These are phyloP conservation scores for Fusarium annulatum DNA, from an alignment of 2,329 filamentous ascomycete species.

Conservation along the genomic window DNA sequence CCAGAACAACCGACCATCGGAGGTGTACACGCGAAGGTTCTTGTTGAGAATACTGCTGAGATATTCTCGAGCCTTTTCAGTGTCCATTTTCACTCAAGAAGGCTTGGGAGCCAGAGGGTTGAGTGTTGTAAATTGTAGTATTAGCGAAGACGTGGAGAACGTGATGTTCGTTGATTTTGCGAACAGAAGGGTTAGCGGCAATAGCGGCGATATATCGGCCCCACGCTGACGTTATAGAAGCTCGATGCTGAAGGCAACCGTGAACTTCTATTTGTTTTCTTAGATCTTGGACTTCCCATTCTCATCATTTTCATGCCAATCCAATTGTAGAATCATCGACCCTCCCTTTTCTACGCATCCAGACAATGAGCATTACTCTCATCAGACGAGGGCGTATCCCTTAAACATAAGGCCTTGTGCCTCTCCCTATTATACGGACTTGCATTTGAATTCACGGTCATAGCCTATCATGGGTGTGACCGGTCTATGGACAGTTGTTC, in stretches of 20 bases:
- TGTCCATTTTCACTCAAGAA: slow-evolving; percentile 54
- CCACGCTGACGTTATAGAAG: slow-evolving; percentile 43
- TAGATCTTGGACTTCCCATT: background rate
- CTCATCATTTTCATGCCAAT: background rate
- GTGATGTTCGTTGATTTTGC: slow-evolving; percentile 16
- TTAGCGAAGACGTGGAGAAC: slow-evolving; percentile 8
- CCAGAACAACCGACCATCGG: slow-evolving; percentile 87
- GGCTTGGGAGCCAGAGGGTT: background rate
- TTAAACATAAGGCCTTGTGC: slow-evolving; percentile 19
- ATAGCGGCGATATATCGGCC: slow-evolving; percentile 18
- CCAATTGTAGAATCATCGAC: background rate
- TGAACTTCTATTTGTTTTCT: slow-evolving; percentile 2
- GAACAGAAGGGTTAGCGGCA: slow-evolving; percentile 13
- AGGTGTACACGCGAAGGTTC: slow-evolving; percentile 81
- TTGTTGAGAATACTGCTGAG: slow-evolving; percentile 78
- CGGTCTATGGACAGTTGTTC: slow-evolving; percentile 94
- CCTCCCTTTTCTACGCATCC: background rate
- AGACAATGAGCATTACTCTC: slow-evolving; percentile 25
- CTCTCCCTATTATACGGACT: slow-evolving; percentile 2
- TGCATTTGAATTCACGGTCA: slow-evolving; percentile 20
- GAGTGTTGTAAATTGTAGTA: background rate
- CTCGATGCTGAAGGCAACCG: slow-evolving; percentile 1
- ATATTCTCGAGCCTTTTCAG: slow-evolving; percentile 65
- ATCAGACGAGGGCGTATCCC: slow-evolving; percentile 36
- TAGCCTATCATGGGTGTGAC: slow-evolving; percentile 86